These are phyloP conservation scores for Anthracocystis walkeri DNA, from an alignment of 1,284 basidiomycete species.

Conservation along the genomic window DNA sequence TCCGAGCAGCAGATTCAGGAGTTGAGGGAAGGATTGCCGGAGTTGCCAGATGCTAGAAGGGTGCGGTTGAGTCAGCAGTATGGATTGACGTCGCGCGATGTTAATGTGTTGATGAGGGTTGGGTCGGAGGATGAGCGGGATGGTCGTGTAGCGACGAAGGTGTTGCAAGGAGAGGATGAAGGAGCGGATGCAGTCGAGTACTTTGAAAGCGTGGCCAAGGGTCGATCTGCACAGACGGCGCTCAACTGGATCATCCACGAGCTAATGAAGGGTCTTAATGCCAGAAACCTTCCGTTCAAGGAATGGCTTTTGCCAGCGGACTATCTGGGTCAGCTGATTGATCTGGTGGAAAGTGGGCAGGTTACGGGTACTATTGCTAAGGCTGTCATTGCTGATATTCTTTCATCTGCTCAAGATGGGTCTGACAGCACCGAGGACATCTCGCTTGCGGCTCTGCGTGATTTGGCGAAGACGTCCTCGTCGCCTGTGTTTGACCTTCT, in stretches of 20 bases:
- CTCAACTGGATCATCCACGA: conserved; percentile 79
- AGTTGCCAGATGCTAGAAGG: conserved; percentile 80
- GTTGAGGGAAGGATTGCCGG: conserved; percentile 77
- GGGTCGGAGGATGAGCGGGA: conserved; percentile 61
- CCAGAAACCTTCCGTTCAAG: conserved; percentile 48
- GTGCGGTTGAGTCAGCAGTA: conserved; percentile 74
- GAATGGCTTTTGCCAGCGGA: conserved; percentile 65
- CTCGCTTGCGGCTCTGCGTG: conserved; percentile 14
- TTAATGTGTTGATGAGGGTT: conserved; percentile 64
- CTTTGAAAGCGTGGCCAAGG: conserved; percentile 57
- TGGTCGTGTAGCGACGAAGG: conserved; percentile 10
- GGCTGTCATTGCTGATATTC: conserved; percentile 56
- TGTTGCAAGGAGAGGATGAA: not conserved
- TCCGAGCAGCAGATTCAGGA: conserved; percentile 73
- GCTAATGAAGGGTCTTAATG: conserved; percentile 59
- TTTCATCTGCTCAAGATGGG: conserved; percentile 25
- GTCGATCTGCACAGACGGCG: conserved; percentile 71
- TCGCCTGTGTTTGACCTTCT: conserved; percentile 44
- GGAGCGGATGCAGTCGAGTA: conserved; percentile 58
- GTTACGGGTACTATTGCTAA: conserved; percentile 74
- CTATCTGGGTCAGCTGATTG: conserved; percentile 82
- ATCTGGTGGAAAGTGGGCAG: conserved; percentile 77
- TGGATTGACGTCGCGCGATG: conserved; percentile 75
- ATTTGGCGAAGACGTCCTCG: conserved; percentile 6
- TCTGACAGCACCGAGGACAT: not conserved